These are phyloP conservation scores for Solanum chacoense DNA, from an alignment of 305 asterid genomes.

Conservation along the genomic window DNA sequence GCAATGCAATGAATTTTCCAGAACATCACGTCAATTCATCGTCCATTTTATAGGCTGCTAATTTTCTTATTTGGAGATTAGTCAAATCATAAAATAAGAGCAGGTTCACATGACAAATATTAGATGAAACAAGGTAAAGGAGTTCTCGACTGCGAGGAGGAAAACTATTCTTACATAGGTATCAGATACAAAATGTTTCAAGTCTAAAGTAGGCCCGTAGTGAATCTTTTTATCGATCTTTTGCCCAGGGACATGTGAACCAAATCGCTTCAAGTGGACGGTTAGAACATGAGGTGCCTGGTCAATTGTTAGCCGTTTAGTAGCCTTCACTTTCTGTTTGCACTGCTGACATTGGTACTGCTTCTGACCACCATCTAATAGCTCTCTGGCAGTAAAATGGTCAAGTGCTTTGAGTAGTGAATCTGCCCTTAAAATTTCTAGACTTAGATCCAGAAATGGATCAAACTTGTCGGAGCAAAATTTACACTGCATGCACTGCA, in stretches of 20 bases:
- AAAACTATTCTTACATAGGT: slow-evolving; percentile 55
- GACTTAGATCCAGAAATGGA: slow-evolving; percentile 88
- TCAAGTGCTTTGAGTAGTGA: slow-evolving; percentile 56
- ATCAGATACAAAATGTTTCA: slow-evolving; percentile 78
- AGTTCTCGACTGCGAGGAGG: neutral
- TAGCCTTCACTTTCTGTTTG: slow-evolving; percentile 89
- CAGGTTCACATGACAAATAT: neutral
- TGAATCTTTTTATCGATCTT: slow-evolving; percentile 60
- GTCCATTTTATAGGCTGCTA: neutral
- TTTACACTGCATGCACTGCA: slow-evolving; percentile 92
- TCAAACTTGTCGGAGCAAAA: slow-evolving; percentile 84
- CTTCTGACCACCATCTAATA: slow-evolving; percentile 84
- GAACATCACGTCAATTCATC: neutral
- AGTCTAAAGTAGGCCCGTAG: slow-evolving; percentile 67
- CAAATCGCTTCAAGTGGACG: slow-evolving; percentile 90
- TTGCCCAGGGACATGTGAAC: slow-evolving; percentile 51
- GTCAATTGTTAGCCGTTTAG: slow-evolving; percentile 73
- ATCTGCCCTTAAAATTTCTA: slow-evolving; percentile 73
- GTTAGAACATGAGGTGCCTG: slow-evolving; percentile 91
- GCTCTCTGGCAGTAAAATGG: slow-evolving; percentile 83
- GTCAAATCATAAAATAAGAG: neutral
- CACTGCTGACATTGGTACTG: slow-evolving; percentile 93
- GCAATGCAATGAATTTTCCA: neutral
- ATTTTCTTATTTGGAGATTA: neutral
- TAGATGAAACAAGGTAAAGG: neutral